Percentiles rank a stretch among this genome's conserved stretches.
Conservation (phyloP, 768 basidiomycete genomes). For the Lactarius sanguifluus region DNA sequence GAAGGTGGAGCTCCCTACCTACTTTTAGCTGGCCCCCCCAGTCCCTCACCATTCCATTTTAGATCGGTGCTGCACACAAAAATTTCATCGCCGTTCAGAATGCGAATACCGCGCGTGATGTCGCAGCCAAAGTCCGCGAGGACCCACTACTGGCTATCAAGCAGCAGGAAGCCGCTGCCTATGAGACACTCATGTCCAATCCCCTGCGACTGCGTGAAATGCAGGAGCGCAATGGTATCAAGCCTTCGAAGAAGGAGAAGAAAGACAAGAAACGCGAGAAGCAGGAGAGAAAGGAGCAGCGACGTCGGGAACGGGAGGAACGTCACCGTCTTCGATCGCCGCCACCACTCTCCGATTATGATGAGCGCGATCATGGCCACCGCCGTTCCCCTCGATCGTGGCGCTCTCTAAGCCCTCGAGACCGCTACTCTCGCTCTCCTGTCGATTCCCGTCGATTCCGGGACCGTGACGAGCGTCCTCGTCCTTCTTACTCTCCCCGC, state of each 20-base stretch:
- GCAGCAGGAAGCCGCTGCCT: conserved; percentile 93
- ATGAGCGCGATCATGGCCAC: conserved; percentile 37
- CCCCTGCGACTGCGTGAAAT: conserved; percentile 80
- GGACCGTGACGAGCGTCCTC: conserved; percentile 29
- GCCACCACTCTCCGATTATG: conserved; percentile 35
- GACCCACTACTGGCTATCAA: conserved; percentile 98
- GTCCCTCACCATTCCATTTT: conserved; percentile 20
- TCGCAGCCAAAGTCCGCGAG: conserved; percentile 92
- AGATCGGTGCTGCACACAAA: conserved; percentile 87
- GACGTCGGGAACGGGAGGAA: conserved; percentile 32
- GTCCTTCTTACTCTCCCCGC: conserved; percentile 32
- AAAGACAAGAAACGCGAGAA: conserved; percentile 62
- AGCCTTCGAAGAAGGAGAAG: conserved; percentile 73
- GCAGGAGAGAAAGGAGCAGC: conserved; percentile 39
- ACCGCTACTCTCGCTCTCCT: conserved; percentile 52
- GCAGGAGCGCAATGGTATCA: conserved; percentile 79
- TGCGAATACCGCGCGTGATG: conserved; percentile 85
- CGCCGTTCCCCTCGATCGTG: conserved; percentile 35
- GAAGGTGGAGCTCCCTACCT: conserved; percentile 51
- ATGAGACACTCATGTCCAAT: conserved; percentile 82
- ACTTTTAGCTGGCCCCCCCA: conserved; percentile 22
- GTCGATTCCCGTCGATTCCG: conserved; percentile 35
- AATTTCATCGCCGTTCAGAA: conserved; percentile 94
- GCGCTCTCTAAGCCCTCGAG: conserved; percentile 47
- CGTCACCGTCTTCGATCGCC: conserved; percentile 31